Evolutionary conservation across 768 basidiomycete species (phyloP), one percentile per base, ranked within the genome.

Genomic region (Russula compacta): DNA sequence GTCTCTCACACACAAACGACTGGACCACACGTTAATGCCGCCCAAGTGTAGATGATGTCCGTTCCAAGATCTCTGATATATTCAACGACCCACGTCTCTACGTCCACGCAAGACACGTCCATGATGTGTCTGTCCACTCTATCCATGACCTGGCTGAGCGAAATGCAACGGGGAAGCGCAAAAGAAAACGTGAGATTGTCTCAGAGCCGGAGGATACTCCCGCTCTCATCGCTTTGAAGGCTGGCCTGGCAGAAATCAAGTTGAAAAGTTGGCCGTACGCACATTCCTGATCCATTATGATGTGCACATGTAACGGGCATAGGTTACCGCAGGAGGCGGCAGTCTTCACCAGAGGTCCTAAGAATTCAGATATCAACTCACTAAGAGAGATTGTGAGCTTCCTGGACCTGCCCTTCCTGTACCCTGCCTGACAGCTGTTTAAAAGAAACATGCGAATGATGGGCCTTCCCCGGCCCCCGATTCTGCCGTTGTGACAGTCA

Each of bases 261-360:
- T 75, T 91, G 21, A 77, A 73, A 43, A 79, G 83, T 65, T 89
- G 84, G 81, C 78, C 77, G 87, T 89, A 67, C 63, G 84, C 72
- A 14, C 49, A 43, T 57, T 21, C 24, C 40, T 17, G 36, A 2
- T 32, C 19, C 36, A 29, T 50, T 60, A 61, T 39, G 63, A 40
- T 44, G 7, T 6, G 8, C 8, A 59, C 60, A 32, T 19, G 24
- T 57, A 21, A 60, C 56, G 14, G 8, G 35, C 17, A 24, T 46
- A 87, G 86, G 60, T 68, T 85, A 43, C 72, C 75, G 19, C 67
- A 75, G 59, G 81, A 82, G 58, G 75, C 87, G 11, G 79, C 79
- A 0, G 71, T 79, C 19, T 89, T 89, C 68, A 79, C 86, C 69
- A 79, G 87, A 35, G 73, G 82, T 3, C 75, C 85, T 32, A 85